Evolutionary conservation across 768 basidiomycete genomes (phyloP).

Genomic region (Suillus alpinus): DNA sequence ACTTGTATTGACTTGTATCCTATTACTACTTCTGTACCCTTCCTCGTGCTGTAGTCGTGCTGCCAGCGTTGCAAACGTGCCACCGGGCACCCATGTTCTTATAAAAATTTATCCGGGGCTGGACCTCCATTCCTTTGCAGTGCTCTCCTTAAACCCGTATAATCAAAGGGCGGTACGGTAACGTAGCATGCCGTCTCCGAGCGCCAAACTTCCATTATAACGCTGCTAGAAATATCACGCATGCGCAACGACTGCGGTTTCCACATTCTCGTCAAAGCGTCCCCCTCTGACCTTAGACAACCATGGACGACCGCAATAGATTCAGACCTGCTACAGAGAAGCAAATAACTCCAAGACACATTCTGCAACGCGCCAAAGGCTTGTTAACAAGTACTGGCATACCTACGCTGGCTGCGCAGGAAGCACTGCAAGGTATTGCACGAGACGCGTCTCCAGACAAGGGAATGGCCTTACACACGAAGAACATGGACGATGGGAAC

Average conservation of each 20-base stretch:
- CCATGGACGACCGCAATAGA: not conserved
- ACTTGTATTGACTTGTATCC: not conserved
- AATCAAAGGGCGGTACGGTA: not conserved
- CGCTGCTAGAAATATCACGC: not conserved
- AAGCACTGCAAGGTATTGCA: constrained; percentile 16
- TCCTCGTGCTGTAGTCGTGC: not conserved
- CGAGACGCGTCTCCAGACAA: constrained; percentile 13
- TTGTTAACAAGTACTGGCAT: constrained; percentile 32
- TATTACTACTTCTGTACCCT: not conserved
- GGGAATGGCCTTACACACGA: not conserved
- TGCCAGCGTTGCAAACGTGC: not conserved
- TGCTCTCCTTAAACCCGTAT: not conserved
- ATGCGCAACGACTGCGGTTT: not conserved
- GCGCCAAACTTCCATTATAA: not conserved
- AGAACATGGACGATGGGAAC: not conserved
- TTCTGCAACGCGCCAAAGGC: constrained; percentile 38
- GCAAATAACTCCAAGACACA: constrained; percentile 15
- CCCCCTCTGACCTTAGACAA: not conserved
- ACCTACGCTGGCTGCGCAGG: constrained; percentile 10
- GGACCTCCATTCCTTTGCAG: not conserved
- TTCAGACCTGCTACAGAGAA: not conserved
- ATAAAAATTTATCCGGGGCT: not conserved
- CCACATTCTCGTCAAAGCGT: not conserved
- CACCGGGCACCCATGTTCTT: not conserved
- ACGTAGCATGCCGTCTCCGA: not conserved